Evolutionary conservation across 1,284 basidiomycete genomes (phyloP).

Genomic region (Cryptococcus amylolentus): DNA sequence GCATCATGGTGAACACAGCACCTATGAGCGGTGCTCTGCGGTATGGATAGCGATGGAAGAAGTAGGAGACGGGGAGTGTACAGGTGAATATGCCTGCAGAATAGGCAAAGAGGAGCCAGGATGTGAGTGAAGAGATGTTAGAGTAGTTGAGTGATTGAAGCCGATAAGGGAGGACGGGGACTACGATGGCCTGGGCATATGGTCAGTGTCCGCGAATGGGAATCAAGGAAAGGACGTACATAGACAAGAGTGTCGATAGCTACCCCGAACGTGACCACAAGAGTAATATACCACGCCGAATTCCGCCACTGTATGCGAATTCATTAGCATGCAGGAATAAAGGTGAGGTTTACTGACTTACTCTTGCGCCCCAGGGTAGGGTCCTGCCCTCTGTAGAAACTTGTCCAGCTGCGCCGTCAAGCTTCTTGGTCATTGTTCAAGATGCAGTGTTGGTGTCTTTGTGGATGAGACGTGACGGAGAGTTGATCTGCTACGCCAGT

Average conservation of each 20-base stretch:
- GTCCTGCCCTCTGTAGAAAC: no score
- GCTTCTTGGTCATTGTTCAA: no score
- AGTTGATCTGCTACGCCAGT: no score
- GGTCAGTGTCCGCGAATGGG: background rate
- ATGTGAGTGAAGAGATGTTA: conserved; percentile 37
- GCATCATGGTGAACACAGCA: conserved; percentile 44
- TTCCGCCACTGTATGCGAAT: conserved; percentile 24
- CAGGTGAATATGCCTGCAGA: conserved; percentile 36
- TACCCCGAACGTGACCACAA: conserved; percentile 33
- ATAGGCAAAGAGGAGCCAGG: conserved; percentile 43
- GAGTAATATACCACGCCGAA: conserved; percentile 33
- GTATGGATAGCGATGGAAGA: conserved; percentile 59
- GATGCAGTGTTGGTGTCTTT: no score
- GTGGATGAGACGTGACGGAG: no score
- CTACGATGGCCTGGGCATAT: conserved; percentile 29
- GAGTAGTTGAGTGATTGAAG: conserved; percentile 29
- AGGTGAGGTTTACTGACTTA: no score
- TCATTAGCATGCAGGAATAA: no score
- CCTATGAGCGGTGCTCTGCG: conserved; percentile 60
- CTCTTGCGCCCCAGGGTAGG: no score
- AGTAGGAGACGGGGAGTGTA: conserved; percentile 65
- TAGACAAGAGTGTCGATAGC: conserved; percentile 38
- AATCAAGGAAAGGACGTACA: conserved; percentile 18
- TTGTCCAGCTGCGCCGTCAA: no score
- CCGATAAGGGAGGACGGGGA: conserved; percentile 67